These are phyloP conservation scores for Vitis hybrid DNA, from an alignment of 177 flowering plant genomes.

Conservation along the genomic window DNA sequence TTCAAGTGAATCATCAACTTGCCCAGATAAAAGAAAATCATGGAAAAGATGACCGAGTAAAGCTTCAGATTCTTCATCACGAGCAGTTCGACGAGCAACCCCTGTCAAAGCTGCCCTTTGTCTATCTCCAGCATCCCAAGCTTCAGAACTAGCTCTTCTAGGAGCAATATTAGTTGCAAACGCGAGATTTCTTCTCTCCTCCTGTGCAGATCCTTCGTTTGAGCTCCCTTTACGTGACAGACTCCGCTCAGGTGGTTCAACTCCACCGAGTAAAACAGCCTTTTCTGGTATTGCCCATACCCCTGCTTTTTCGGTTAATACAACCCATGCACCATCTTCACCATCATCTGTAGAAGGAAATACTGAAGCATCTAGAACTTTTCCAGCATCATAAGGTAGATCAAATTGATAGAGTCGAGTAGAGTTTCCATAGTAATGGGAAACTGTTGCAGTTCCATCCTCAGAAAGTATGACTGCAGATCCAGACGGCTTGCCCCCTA, in stretches of 20 bases:
- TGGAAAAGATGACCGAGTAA: slow-evolving; percentile 75
- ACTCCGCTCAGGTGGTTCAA: slow-evolving; percentile 93
- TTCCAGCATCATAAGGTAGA: slow-evolving; percentile 91
- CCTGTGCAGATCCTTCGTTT: slow-evolving; percentile 67
- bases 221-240: slow-evolving; percentile 90
- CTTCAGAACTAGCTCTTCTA: slow-evolving; percentile 77
- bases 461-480: slow-evolving; percentile 81
- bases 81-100: slow-evolving; percentile 54
- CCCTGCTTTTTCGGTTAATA: slow-evolving; percentile 92
- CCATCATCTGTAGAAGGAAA: slow-evolving; percentile 67
- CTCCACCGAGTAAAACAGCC: slow-evolving; percentile 88
- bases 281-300: slow-evolving; percentile 96
- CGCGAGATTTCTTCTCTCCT: slow-evolving; percentile 55
- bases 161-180: slow-evolving; percentile 58
- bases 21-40: slow-evolving; percentile 77
- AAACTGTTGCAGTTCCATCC: slow-evolving; percentile 94
- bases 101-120: slow-evolving; percentile 46
- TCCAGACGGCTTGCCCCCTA: slow-evolving; percentile 95
- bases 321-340: slow-evolving; percentile 91
- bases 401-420: slow-evolving; percentile 85
- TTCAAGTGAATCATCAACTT: slow-evolving; percentile 58
- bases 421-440: slow-evolving; percentile 61
- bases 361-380: slow-evolving; percentile 90
- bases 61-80: slow-evolving; percentile 94
- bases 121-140: slow-evolving; percentile 64